A percentile compares a stretch with the other conserved stretches of the same genome.
Conservation (phyloP, 352 stramenopile species). For the Phytophthora palmivora region DNA sequence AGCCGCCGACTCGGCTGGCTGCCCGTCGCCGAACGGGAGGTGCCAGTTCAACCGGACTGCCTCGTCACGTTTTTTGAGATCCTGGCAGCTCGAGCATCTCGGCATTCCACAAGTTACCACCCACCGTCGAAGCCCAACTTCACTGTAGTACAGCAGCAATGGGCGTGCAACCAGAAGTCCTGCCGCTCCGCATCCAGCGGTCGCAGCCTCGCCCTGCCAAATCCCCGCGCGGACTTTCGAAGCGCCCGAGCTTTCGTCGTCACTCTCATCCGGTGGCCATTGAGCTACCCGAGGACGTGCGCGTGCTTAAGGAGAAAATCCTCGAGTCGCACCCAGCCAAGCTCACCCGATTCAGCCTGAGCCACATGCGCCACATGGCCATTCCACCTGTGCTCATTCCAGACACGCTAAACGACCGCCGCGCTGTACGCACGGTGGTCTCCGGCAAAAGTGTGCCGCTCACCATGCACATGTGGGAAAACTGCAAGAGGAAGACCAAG, state of each 20-base stretch:
- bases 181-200: constrained; percentile 30
- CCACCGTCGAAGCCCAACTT: background rate
- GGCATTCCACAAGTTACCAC: constrained; percentile 38
- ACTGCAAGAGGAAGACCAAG: constrained; percentile 47
- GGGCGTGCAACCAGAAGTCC: constrained; percentile 33
- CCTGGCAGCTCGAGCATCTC: background rate
- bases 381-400: constrained; percentile 62
- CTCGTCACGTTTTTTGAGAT: constrained; percentile 46
- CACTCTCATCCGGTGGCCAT: constrained; percentile 19
- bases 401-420: constrained; percentile 41
- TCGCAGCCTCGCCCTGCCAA: constrained; percentile 29
- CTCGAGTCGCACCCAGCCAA: constrained; percentile 51
- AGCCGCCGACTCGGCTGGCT: constrained; percentile 16
- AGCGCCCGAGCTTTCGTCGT: constrained; percentile 35
- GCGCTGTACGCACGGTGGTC: constrained; percentile 45
- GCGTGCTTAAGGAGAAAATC: constrained; percentile 58
- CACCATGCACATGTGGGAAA: constrained; percentile 56
- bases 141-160: constrained; percentile 30
- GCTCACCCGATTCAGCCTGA: constrained; percentile 57
- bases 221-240: constrained; percentile 32
- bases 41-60: constrained; percentile 34
- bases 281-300: constrained; percentile 47
- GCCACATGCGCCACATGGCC: constrained; percentile 53
- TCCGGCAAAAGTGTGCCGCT: constrained; percentile 55
- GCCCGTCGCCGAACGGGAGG: background rate